A percentile compares a stretch with the other conserved stretches of the same genome.
phyloP scores from a whole-genome alignment of 2,329 filamentous ascomycete species.

The Penicillium sp. region DNA sequence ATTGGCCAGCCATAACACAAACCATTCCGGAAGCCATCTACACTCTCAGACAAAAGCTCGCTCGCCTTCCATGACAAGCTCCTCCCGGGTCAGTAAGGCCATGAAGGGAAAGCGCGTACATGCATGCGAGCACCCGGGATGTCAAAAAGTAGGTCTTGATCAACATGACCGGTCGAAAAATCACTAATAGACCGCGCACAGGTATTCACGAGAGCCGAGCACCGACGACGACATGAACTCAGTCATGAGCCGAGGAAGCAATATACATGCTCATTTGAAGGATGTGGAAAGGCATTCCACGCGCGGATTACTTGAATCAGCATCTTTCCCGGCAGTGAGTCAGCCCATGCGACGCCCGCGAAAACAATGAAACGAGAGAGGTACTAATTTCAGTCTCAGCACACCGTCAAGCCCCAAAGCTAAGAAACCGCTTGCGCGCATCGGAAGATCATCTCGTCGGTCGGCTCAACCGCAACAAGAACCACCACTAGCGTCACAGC shows the following conservation, averaged over 20 bases:
- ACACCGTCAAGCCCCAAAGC: background rate
- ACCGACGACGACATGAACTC: conserved; percentile 49
- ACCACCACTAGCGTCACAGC: background rate
- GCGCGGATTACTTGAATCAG: conserved; percentile 49
- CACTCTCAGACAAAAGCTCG: background rate
- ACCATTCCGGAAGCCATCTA: background rate
- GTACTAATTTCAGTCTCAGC: background rate
- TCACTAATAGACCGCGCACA: conserved; percentile 15
- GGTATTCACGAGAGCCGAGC: conserved; percentile 54
- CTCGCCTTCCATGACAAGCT: conserved; percentile 3
- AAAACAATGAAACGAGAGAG: background rate
- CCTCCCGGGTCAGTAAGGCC: conserved; percentile 51
- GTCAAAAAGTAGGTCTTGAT: conserved; percentile 43
- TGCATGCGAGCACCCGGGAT: conserved; percentile 49
- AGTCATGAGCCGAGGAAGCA: conserved; percentile 51
- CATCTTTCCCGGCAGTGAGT: conserved; percentile 53
- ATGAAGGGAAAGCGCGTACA: conserved; percentile 56
- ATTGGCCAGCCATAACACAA: background rate
- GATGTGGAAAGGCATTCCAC: conserved; percentile 52
- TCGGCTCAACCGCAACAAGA: background rate
- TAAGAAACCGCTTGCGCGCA: background rate
- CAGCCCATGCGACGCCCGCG: background rate
- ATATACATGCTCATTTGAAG: conserved; percentile 44
- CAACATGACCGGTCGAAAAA: conserved; percentile 1
- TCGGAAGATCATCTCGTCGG: background rate